Percentiles rank a stretch among this genome's conserved stretches.
Evolutionary conservation across 2,329 filamentous ascomycete genomes (phyloP).

Genomic region (Talaromyces sp.): DNA sequence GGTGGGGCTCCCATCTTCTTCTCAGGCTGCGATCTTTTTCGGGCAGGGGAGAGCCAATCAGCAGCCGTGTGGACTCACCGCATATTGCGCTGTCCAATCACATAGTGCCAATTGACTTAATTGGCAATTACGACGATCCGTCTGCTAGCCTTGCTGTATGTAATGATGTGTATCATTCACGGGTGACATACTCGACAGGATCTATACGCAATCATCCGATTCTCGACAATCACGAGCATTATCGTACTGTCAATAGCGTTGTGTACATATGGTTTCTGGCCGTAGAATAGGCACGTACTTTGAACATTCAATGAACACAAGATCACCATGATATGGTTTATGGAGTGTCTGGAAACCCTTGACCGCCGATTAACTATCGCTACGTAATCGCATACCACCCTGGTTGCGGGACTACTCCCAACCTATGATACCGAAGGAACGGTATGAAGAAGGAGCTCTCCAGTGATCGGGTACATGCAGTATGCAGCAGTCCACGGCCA

Average conservation of each 20-base stretch:
- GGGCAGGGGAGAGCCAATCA: constrained; percentile 23
- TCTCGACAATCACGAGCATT: not conserved
- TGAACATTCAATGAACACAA: not conserved
- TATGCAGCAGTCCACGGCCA: not conserved
- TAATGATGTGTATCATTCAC: not conserved
- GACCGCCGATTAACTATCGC: constrained; percentile 26
- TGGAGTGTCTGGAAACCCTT: not conserved
- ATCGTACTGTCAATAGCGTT: not conserved
- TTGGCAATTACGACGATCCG: constrained; percentile 6
- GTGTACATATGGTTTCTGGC: not conserved
- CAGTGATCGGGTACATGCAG: not conserved
- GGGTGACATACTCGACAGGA: not conserved
- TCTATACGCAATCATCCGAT: not conserved
- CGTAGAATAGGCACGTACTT: no score
- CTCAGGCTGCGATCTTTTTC: constrained; percentile 17
- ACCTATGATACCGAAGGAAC: constrained; percentile 8
- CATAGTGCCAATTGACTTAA: not conserved
- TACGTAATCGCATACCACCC: constrained; percentile 9
- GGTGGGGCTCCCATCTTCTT: constrained; percentile 25
- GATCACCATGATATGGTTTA: not conserved
- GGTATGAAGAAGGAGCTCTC: not conserved
- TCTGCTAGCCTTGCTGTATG: not conserved
- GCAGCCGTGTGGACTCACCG: constrained; percentile 16
- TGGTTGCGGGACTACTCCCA: constrained; percentile 17
- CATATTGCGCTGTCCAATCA: constrained; percentile 16